Conservation (phyloP, 2,329 filamentous ascomycete genomes). For the Monosporascus sp. region DNA sequence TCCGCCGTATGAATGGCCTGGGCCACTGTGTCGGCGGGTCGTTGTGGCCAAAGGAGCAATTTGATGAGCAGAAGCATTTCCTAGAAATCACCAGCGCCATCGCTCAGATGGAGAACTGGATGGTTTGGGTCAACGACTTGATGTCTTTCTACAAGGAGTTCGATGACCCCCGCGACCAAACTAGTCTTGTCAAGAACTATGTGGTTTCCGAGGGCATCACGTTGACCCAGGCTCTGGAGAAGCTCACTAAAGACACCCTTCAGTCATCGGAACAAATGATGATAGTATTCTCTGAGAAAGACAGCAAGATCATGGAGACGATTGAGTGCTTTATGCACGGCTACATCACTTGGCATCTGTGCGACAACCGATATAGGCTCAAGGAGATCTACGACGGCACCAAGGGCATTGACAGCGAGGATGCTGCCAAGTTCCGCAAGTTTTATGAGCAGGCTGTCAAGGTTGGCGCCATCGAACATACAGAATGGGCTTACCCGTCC, state of each 20-base stretch:
- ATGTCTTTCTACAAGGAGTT: conserved; percentile 19
- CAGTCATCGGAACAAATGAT: conserved; percentile 11
- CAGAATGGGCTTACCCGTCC: no score
- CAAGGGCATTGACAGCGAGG: neutral
- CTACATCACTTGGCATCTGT: conserved; percentile 16
- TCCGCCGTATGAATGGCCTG: conserved; percentile 16
- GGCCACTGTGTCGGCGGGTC: conserved; percentile 3
- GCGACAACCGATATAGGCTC: conserved; percentile 12
- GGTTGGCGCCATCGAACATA: no score
- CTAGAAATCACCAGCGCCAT: conserved; percentile 12
- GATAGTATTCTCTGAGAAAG: conserved; percentile 12
- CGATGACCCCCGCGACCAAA: conserved; percentile 13
- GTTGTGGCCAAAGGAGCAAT: neutral
- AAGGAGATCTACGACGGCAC: conserved; percentile 8
- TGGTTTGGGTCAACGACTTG: conserved; percentile 15
- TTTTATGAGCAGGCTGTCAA: conserved; percentile 1
- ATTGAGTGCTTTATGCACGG: conserved; percentile 10
- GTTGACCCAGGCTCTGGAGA: conserved; percentile 9
- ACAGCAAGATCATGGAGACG: conserved; percentile 3
- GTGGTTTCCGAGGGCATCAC: conserved; percentile 5
- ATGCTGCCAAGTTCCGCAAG: neutral
- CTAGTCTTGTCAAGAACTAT: conserved; percentile 15
- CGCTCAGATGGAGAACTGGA: conserved; percentile 15
- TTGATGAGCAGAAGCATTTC: conserved; percentile 12
- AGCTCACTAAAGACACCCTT: conserved; percentile 11